Base-by-base conservation (phyloP, 2,329 filamentous ascomycete genomes). In the Metarhizium album region DNA sequence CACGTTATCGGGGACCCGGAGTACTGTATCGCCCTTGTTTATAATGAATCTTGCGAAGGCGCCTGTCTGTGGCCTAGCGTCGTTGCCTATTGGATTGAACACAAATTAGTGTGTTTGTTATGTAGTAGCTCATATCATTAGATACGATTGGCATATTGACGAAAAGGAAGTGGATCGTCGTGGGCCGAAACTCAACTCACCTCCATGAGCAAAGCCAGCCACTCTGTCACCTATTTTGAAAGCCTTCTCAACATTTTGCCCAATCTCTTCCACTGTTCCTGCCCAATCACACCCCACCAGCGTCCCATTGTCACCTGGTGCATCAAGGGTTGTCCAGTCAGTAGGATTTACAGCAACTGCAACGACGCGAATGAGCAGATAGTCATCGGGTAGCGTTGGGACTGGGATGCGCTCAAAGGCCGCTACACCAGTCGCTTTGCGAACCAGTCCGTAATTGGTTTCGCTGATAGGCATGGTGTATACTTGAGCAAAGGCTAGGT, bases 21-120 rank as follows among this genome's bases (percentile, higher is more conserved):
- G 51, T 11, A 59, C 46, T 22, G 62, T 27, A 38, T 57, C 54
- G 7, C 55, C 58, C 2, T 52, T 46, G 2, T 53, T 58, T 2
- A 54, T 51, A 3, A 38, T 18, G 35, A 38, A 38, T 38, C 13
- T 14, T 16, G 35, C 35, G n/a, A 38, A 38, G 7, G 35, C 35
- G 2, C 35, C 35, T 14, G 35, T 38, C 35, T 38, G 14, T 14
- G 35, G 35, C 5, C n/a, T 38, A 16, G 35, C 35, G 16, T 38
- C 35, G 13, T 38, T 38, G 2, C 35, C 35, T 38, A 18, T 38
- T 38, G 8, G 5, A 38, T 16, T 3, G 27, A 6, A 29, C 11
- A 29, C 27, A 29, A 8, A 2, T 29, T 29, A 29, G 27, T 9
- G 1, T 29, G 2, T 9, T 9, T 1, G 27, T 2, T n/a, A n/a